phyloP scores from a whole-genome alignment of 768 basidiomycete species.

The Mycena metata region DNA sequence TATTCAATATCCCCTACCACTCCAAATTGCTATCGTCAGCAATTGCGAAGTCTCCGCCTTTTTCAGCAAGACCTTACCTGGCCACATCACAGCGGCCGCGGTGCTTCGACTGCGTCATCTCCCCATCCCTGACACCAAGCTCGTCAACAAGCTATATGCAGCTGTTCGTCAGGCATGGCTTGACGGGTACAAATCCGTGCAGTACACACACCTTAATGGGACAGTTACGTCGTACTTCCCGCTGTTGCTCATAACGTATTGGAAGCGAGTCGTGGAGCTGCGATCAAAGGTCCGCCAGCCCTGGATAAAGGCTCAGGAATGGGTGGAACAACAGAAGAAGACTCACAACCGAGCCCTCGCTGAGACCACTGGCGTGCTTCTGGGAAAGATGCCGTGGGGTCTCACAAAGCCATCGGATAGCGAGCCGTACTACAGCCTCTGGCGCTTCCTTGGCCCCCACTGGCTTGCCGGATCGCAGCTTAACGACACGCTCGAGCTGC shows the following conservation, averaged over 20 bases:
- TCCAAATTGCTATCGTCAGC: too few relatives aligned
- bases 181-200: slow-evolving; percentile 5
- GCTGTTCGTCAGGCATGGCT: slow-evolving; percentile 7
- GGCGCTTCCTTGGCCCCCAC: too few relatives aligned
- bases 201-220: too few relatives aligned
- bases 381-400: slow-evolving; percentile 24
- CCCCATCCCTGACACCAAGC: slow-evolving; percentile 8
- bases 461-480: too few relatives aligned
- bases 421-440: too few relatives aligned
- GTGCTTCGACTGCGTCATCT: slow-evolving; percentile 6
- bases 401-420: too few relatives aligned
- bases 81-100: neutral
- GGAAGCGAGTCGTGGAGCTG: slow-evolving; percentile 15
- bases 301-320: slow-evolving; percentile 1
- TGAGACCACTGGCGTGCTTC: slow-evolving; percentile 1
- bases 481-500: too few relatives aligned
- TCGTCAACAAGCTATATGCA: neutral
- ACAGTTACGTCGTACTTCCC: slow-evolving; percentile 12
- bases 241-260: slow-evolving; percentile 22
- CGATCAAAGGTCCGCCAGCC: slow-evolving; percentile 7
- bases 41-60: too few relatives aligned
- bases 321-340: slow-evolving; percentile 5
- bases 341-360: neutral
- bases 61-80: too few relatives aligned
- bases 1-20: neutral